phyloP scores from a whole-genome alignment of 352 stramenopile genomes.

The Pythium phragmitis region DNA sequence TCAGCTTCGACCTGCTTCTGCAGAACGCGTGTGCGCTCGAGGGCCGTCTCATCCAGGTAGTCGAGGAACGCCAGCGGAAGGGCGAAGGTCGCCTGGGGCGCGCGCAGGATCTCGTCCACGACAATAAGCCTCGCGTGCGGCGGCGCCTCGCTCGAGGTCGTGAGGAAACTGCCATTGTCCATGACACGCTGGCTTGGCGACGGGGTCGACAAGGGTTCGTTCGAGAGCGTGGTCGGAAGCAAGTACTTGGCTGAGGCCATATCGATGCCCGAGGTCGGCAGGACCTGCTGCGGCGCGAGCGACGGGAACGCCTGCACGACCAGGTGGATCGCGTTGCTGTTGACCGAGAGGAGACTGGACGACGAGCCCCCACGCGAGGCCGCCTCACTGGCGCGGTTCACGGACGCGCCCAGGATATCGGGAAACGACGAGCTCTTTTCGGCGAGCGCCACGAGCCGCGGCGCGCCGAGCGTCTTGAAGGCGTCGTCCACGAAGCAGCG shows the following conservation, averaged over 20 bases:
- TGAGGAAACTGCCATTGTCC: slow-evolving; percentile 68
- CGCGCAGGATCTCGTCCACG: slow-evolving; percentile 76
- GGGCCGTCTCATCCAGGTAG: slow-evolving; percentile 63
- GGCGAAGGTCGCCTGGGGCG: slow-evolving; percentile 70
- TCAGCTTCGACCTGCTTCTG: slow-evolving; percentile 42
- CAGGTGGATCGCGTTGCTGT: slow-evolving; percentile 37
- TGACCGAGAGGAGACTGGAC: slow-evolving; percentile 11
- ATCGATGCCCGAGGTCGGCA: slow-evolving; percentile 61
- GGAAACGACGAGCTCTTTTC: slow-evolving; percentile 44
- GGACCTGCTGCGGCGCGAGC: slow-evolving; percentile 42
- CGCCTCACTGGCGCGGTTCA: not conserved
- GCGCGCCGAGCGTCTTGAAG: slow-evolving; percentile 37
- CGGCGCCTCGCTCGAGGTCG: slow-evolving; percentile 32
- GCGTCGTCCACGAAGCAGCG: slow-evolving; percentile 56
- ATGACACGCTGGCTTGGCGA: slow-evolving; percentile 39
- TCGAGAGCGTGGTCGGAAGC: slow-evolving; percentile 52
- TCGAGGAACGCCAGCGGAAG: slow-evolving; percentile 74
- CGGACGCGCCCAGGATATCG: slow-evolving; percentile 20
- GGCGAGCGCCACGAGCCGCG: slow-evolving; percentile 44
- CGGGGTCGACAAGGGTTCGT: not conserved
- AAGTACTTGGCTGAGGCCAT: slow-evolving; percentile 80
- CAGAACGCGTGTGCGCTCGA: slow-evolving; percentile 51
- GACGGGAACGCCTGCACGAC: slow-evolving; percentile 58
- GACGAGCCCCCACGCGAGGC: slow-evolving; percentile 11
- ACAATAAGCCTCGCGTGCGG: slow-evolving; percentile 51